Base-by-base conservation (phyloP, 2,329 filamentous ascomycete species). In the Aspergillus floridensis region DNA sequence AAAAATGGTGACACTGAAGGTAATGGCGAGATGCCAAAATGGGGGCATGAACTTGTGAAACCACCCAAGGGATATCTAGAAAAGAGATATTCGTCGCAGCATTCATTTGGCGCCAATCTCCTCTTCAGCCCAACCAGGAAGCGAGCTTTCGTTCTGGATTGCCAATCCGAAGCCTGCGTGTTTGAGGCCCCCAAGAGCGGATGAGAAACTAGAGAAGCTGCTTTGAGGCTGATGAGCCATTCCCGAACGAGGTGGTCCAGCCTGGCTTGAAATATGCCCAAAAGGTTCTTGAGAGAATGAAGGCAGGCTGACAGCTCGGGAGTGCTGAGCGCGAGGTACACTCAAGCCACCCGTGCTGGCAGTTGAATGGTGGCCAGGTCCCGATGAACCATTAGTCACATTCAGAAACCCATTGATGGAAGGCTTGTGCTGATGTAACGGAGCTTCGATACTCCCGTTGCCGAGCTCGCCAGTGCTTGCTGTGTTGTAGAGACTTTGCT, bases 221-320 rank as follows among this genome's bases (percentile, higher is more conserved):
- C 74, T 76, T 57, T 81, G 80, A 47, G 77, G 74, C 62, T 78
- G 78, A 61, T 79, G 77, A 35, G 73, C 65, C 26, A 75, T 64
- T 44, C 69, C 72, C 49, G 69, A 67, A 49, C 75, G 76, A 48
- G 70, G 62, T 58, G 76, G 74, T 35, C 72, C 64, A 4, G 67
- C 60, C 53, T 77, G 72, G 38, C 66, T 67, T 7, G 74, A 71
- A 49, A 73, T 71, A 24, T 79, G 77, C 11, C 78, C 80, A 67
- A 85, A 84, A 12, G 81, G 78, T 49, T 84, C 84, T 64, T 87
- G 84, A 2, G 84, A 85, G 72, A 88, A 88, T 5, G 85, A 86
- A 1, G 95, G 95, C 70, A 99, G 80, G 73, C 92, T 96, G 60
- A 97, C 92, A 35, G 95, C 92, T 41, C 95, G 88, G 70, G 86